Conservation (phyloP, 2,329 filamentous ascomycete species). For the Alternaria hordeiaustralica region DNA sequence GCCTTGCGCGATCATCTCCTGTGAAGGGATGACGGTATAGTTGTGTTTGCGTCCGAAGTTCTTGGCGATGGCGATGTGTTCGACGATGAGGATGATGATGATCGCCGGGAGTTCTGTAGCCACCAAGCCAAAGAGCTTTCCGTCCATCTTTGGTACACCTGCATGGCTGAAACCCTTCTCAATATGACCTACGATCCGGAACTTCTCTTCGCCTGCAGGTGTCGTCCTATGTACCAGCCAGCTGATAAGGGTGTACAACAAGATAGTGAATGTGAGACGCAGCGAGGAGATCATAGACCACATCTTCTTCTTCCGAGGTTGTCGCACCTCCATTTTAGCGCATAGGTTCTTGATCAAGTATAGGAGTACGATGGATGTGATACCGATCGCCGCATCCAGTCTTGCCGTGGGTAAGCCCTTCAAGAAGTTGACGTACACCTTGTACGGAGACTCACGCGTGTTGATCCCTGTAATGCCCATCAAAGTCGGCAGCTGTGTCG, state of each 20-base stretch:
- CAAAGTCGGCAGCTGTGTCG: slow-evolving; percentile 80
- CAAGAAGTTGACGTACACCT: slow-evolving; percentile 81
- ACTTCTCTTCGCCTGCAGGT: slow-evolving; percentile 54
- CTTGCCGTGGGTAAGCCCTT: slow-evolving; percentile 71
- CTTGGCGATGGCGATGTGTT: slow-evolving; percentile 95
- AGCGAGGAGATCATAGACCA: slow-evolving; percentile 90
- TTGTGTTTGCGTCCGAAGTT: slow-evolving; percentile 93
- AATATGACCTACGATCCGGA: slow-evolving; percentile 75
- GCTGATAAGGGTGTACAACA: slow-evolving; percentile 88
- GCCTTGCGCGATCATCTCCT: slow-evolving; percentile 92
- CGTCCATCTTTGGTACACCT: slow-evolving; percentile 70
- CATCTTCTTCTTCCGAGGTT: slow-evolving; percentile 70
- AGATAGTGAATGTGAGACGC: slow-evolving; percentile 84
- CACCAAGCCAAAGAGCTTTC: slow-evolving; percentile 70
- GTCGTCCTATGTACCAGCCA: slow-evolving; percentile 70
- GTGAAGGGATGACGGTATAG: slow-evolving; percentile 90
- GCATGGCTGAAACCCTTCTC: slow-evolving; percentile 85
- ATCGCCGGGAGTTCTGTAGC: slow-evolving; percentile 76
- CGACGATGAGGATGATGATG: slow-evolving; percentile 88
- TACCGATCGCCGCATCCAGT: slow-evolving; percentile 84
- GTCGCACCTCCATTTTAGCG: slow-evolving; percentile 68
- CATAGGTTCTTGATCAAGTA: slow-evolving; percentile 67
- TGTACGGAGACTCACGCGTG: slow-evolving; percentile 78
- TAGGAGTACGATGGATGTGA: slow-evolving; percentile 79
- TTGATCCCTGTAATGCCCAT: slow-evolving; percentile 79